Percentiles rank a stretch among this genome's conserved stretches.
phyloP scores from a whole-genome alignment of 1,284 basidiomycete species.

The Salmacisia buchloeana region DNA sequence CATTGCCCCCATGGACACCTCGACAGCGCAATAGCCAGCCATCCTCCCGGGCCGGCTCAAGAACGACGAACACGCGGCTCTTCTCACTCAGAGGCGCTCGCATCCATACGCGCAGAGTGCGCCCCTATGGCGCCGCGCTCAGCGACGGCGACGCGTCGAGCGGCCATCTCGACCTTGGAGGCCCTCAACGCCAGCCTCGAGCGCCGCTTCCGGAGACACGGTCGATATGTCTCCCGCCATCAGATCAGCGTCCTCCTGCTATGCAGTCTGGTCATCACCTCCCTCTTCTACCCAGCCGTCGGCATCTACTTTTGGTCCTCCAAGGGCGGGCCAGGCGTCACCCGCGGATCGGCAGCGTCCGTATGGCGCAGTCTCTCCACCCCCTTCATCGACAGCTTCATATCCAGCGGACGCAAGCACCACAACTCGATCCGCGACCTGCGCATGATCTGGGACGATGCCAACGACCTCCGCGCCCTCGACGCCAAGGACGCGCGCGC shows the following conservation, averaged over 20 bases:
- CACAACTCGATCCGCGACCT: constrained; percentile 44
- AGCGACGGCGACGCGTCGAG: not conserved
- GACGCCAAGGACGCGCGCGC: constrained; percentile 28
- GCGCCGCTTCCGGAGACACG: constrained; percentile 30
- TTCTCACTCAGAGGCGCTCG: no score
- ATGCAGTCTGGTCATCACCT: constrained; percentile 89
- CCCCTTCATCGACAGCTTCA: constrained; percentile 41
- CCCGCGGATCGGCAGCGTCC: constrained; percentile 33
- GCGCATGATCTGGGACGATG: constrained; percentile 47
- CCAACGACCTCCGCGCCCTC: constrained; percentile 32
- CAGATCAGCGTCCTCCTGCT: constrained; percentile 90
- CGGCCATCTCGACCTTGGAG: constrained; percentile 1
- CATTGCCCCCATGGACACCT: no score
- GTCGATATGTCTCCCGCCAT: constrained; percentile 54
- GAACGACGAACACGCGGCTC: no score
- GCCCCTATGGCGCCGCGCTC: not conserved
- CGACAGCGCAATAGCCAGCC: no score
- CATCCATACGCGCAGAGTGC: no score
- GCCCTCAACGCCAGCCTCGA: constrained; percentile 9
- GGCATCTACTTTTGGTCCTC: constrained; percentile 48
- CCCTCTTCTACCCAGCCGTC: constrained; percentile 64
- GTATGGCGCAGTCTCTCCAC: constrained; percentile 43
- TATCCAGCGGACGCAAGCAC: constrained; percentile 33
- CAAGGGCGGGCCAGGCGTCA: constrained; percentile 41
- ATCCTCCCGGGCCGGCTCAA: no score